Percentiles rank a stretch among this genome's conserved stretches.
Conservation (phyloP, 2,329 filamentous ascomycete species). For the Mollisiaceae sp. region DNA sequence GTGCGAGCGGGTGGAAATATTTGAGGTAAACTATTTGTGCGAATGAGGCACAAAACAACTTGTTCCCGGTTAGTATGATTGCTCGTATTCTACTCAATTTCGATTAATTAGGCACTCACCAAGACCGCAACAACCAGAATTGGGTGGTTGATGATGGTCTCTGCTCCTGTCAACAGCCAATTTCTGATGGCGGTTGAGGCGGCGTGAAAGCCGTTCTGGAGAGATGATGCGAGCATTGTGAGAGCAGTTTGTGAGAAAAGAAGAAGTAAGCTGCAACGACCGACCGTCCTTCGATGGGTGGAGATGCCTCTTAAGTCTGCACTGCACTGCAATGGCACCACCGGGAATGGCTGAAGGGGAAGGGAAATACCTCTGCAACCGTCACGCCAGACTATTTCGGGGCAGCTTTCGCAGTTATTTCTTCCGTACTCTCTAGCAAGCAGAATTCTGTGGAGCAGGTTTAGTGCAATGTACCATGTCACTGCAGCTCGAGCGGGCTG, state of each 20-base stretch:
- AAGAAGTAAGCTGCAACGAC: constrained; percentile 8
- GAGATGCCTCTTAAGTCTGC: constrained; percentile 6
- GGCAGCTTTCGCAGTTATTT: neutral
- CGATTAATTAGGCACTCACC: neutral
- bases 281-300: constrained; percentile 1
- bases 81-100: neutral
- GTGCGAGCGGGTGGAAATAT: constrained; percentile 40
- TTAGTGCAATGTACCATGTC: neutral
- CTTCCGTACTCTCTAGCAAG: neutral
- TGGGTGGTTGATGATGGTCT: neutral
- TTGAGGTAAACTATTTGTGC: constrained; percentile 20
- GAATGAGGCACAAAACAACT: constrained; percentile 6
- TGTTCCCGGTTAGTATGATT: neutral
- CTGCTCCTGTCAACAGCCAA: neutral
- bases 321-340: neutral
- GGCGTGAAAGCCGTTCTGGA: neutral
- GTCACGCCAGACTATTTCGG: neutral
- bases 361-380: neutral
- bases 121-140: neutral
- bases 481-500: neutral
- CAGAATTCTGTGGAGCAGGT: neutral
- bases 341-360: neutral
- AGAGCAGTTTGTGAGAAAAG: neutral
- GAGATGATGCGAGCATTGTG: constrained; percentile 16
- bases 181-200: neutral